Conservation (phyloP, 2,329 filamentous ascomycete genomes). For the Fusarium sp. region DNA sequence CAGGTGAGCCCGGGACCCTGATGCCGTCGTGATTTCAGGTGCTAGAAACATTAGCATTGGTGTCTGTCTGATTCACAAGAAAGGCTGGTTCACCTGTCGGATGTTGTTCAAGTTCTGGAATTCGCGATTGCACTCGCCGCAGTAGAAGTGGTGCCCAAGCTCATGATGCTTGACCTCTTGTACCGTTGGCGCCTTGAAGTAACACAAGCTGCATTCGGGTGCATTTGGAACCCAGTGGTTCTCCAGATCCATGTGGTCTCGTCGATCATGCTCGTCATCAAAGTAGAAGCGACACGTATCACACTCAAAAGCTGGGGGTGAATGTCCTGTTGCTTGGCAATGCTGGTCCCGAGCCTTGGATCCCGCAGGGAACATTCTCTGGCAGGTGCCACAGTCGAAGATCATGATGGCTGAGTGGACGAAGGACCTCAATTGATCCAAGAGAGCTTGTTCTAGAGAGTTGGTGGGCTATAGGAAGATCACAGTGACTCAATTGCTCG, state of each 20-base stretch:
- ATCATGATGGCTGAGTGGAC: conserved; percentile 6
- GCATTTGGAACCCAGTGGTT: conserved; percentile 42
- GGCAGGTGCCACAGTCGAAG: conserved; percentile 44
- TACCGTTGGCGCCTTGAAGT: conserved; percentile 1
- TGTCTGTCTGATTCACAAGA: rapidly evolving
- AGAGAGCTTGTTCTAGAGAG: neutral
- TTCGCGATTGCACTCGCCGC: conserved; percentile 46
- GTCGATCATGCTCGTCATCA: conserved; percentile 26
- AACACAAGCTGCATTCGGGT: conserved; percentile 45
- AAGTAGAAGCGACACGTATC: conserved; percentile 44
- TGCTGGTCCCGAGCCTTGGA: conserved; percentile 45
- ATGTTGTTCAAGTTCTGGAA: conserved; percentile 47
- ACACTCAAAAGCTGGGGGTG: conserved; percentile 44
- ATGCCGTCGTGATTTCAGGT: conserved; percentile 66
- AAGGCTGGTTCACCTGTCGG: neutral
- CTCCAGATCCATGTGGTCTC: conserved; percentile 46
- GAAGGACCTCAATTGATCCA: neutral
- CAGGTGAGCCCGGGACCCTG: conserved; percentile 50
- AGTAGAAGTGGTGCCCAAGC: conserved; percentile 47
- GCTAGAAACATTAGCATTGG: conserved; percentile 51
- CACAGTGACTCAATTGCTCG: neutral
- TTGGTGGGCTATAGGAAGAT: neutral
- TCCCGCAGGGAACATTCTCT: conserved; percentile 38
- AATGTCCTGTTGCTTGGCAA: conserved; percentile 43
- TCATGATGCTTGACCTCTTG: conserved; percentile 43